phyloP scores from a whole-genome alignment of 2,329 filamentous ascomycete genomes.

The Incumbomyces delicatus region DNA sequence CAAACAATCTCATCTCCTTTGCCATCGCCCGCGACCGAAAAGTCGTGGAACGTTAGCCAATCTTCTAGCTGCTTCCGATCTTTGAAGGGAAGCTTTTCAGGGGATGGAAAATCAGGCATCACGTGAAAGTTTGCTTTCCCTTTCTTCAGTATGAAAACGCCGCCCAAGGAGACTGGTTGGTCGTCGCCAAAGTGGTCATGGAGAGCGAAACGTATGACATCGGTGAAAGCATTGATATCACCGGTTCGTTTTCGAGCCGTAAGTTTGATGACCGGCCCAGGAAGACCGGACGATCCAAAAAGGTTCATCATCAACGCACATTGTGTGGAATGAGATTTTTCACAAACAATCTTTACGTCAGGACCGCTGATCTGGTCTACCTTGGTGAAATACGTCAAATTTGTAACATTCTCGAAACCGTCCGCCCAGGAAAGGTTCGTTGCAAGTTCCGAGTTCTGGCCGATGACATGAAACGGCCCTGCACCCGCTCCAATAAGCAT shows the following conservation, averaged over 20 bases:
- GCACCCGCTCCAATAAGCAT: slow-evolving; percentile 35
- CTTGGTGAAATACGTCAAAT: slow-evolving; percentile 24
- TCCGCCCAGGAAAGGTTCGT: slow-evolving; percentile 28
- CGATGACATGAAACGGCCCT: slow-evolving; percentile 33
- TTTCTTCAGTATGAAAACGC: slow-evolving; percentile 31
- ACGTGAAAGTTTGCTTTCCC: slow-evolving; percentile 33
- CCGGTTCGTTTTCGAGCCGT: slow-evolving; percentile 25
- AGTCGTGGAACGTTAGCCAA: slow-evolving; percentile 34
- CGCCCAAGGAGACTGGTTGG: slow-evolving; percentile 31
- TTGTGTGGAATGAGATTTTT: slow-evolving; percentile 21
- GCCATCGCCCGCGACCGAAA: slow-evolving; percentile 21
- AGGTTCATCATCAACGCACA: slow-evolving; percentile 38
- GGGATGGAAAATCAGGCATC: slow-evolving; percentile 36
- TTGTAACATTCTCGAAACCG: slow-evolving; percentile 16
- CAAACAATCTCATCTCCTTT: slow-evolving; percentile 28
- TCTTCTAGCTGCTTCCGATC: slow-evolving; percentile 24
- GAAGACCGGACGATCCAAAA: slow-evolving; percentile 28
- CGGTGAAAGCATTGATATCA: slow-evolving; percentile 25
- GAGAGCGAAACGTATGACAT: slow-evolving; percentile 26
- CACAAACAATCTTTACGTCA: slow-evolving; percentile 15
- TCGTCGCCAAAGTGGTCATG: slow-evolving; percentile 25
- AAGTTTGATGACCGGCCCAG: slow-evolving; percentile 30
- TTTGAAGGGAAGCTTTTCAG: slow-evolving; percentile 21
- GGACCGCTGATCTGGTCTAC: slow-evolving; percentile 16
- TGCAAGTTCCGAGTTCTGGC: slow-evolving; percentile 35